Percentiles rank a stretch among this genome's conserved stretches.
Evolutionary conservation across 148 eudicot genomes (phyloP).

Genomic region (Rhododendron griersonianum): DNA sequence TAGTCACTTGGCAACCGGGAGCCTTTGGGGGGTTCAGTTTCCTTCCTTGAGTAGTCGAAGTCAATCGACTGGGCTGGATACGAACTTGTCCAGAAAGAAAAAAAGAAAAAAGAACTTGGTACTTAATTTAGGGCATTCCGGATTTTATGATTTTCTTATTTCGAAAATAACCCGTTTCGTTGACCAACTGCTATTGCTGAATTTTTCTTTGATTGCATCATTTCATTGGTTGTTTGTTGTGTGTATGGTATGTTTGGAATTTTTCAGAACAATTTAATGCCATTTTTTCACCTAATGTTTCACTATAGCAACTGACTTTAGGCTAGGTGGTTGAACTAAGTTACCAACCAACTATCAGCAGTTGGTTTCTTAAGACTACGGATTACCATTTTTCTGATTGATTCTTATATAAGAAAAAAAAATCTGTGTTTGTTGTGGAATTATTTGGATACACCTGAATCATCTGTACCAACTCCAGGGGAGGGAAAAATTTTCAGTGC

Average conservation of each 20-base stretch:
- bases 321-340: neutral
- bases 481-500: too few relatives aligned
- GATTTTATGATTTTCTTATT: neutral
- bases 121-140: neutral
- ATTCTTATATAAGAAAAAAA: too few relatives aligned
- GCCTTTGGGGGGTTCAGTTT: neutral
- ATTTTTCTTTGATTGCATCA: neutral
- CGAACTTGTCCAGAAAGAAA: neutral
- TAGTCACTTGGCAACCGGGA: neutral
- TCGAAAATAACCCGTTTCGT: neutral
- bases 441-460: neutral
- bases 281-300: neutral
- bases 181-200: neutral
- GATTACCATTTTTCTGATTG: neutral
- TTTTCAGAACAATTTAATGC: neutral
- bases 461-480: too few relatives aligned
- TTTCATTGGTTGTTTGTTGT: neutral
- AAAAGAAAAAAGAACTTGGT: neutral
- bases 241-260: neutral
- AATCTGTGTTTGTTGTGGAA: neutral
- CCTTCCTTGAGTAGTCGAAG: neutral
- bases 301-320: neutral
- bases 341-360: neutral
- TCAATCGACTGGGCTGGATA: neutral
- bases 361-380: neutral